Evolutionary conservation across 768 basidiomycete species (phyloP), one percentile per base, ranked within the genome.

Genomic region (Boletus barrowsii): DNA sequence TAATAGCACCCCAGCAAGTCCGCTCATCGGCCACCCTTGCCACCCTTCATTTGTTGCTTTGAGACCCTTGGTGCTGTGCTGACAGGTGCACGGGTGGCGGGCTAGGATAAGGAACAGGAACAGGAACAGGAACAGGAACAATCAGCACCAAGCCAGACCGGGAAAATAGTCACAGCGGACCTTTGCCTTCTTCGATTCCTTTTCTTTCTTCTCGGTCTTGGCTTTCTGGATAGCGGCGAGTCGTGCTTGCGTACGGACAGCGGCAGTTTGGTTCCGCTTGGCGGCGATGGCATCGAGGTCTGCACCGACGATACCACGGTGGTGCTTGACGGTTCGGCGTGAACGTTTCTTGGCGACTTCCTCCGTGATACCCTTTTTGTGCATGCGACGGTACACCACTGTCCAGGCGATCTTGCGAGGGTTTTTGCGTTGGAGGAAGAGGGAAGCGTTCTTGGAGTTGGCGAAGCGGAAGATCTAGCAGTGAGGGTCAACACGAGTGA

Each of bases 361-460:
- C 78, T 98, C 96, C 47, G 94, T 94, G 74, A 98, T 85, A 73
- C 97, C 97, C 87, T 99, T 99, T 86, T 96, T 97, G 86, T 98
- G 97, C 88, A 97, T 92, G 66, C 94, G 89, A 62, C 92, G 89
- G 83, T 90, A 96, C 58, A 89, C 83, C 66, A 79, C 76, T 37
- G 96, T 98, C 96, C 96, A 98, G 60, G 96, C 88, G 77, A 98
- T 94, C 85, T 98, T 98, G 72, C 97, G 92, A 49, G 97, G 97
- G 82, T 99, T 98, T 82, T 99, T 99, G 79, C 96, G 91, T 76
- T 99, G 97, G 55, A 90, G 79, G 87, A 98, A 98, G 62, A 99
- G 88, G 57, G 96, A 98, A 58, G 94, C 83, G 69, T 86, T 90
- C 84, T 98, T 98, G 60, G 91, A 90, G 72, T 75, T 79, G 64